A percentile compares a stretch with the other conserved stretches of the same genome.
phyloP scores from a whole-genome alignment of 2,329 filamentous ascomycete genomes.

The Diaporthe velutina region DNA sequence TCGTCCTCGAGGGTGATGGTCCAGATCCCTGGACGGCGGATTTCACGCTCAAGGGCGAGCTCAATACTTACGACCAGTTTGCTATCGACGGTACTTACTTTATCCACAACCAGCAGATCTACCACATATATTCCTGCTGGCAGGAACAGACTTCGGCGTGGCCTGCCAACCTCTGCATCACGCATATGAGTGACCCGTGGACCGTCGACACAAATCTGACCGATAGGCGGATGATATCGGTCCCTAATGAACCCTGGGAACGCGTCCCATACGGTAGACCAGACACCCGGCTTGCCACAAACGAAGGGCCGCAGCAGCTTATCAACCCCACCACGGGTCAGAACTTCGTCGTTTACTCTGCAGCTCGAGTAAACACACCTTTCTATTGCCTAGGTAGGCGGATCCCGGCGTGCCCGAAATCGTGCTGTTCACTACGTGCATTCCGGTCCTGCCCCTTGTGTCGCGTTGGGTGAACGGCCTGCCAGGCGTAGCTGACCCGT shows the following conservation, averaged over 20 bases:
- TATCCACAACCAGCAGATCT: conserved; percentile 46
- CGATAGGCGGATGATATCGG: conserved; percentile 50
- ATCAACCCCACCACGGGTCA: conserved; percentile 52
- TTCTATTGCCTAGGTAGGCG: conserved; percentile 49
- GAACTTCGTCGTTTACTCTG: conserved; percentile 53
- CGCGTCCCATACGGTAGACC: conserved; percentile 51
- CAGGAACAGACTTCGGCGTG: conserved; percentile 50
- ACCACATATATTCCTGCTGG: conserved; percentile 54
- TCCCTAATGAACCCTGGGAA: conserved; percentile 52
- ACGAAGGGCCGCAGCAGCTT: conserved; percentile 53
- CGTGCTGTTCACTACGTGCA: not conserved
- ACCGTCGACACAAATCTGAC: conserved; percentile 49
- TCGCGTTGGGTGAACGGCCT: too few relatives aligned
- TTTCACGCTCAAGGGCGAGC: conserved; percentile 49
- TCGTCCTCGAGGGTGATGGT: conserved; percentile 48
- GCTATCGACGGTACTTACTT: conserved; percentile 54
- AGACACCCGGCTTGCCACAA: conserved; percentile 50
- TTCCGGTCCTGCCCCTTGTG: not conserved
- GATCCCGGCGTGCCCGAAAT: not conserved
- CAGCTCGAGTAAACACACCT: conserved; percentile 53
- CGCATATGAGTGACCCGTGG: conserved; percentile 51
- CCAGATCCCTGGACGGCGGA: conserved; percentile 50
- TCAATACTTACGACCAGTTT: conserved; percentile 53
- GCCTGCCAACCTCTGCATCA: conserved; percentile 53
- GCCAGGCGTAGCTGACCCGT: not conserved